Percentiles rank a stretch among this genome's conserved stretches.
phyloP scores from a whole-genome alignment of 2,329 filamentous ascomycete species.

The Penicillium freii region DNA sequence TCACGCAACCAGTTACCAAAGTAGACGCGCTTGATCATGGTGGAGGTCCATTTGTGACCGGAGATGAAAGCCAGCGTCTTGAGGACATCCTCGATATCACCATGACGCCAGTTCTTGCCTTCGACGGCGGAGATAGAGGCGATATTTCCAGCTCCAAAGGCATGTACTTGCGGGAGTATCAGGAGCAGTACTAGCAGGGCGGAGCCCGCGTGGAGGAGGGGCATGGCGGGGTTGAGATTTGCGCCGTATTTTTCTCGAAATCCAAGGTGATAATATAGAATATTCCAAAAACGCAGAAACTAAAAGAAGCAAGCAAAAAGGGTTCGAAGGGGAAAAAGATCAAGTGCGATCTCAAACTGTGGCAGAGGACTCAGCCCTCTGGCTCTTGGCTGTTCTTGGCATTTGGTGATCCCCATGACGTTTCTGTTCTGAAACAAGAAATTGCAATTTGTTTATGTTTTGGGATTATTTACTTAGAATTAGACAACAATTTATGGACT shows the following conservation, averaged over 20 bases:
- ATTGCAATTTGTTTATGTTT: neutral
- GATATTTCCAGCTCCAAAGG: constrained; percentile 50
- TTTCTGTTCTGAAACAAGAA: neutral
- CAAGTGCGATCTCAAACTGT: neutral
- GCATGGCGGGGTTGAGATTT: constrained; percentile 14
- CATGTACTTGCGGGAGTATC: constrained; percentile 40
- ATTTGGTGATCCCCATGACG: constrained; percentile 3
- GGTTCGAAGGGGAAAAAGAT: neutral
- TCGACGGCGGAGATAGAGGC: constrained; percentile 52
- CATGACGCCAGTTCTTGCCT: constrained; percentile 54
- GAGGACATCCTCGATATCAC: constrained; percentile 77
- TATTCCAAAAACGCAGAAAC: neutral
- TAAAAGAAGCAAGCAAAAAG: neutral
- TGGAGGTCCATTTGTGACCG: constrained; percentile 80
- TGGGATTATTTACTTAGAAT: neutral
- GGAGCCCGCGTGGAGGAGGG: constrained; percentile 27
- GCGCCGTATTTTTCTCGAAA: neutral
- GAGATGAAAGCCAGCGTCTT: constrained; percentile 73
- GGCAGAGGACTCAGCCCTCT: constrained; percentile 3
- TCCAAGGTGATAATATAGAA: neutral
- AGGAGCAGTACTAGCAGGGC: constrained; percentile 40
- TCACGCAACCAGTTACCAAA: constrained; percentile 87
- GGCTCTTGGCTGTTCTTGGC: constrained; percentile 6
- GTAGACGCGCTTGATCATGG: constrained; percentile 74
- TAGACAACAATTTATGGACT: no score